phyloP scores from a whole-genome alignment of 1,139 yeast genomes.

The Zygoascus meyerae region DNA sequence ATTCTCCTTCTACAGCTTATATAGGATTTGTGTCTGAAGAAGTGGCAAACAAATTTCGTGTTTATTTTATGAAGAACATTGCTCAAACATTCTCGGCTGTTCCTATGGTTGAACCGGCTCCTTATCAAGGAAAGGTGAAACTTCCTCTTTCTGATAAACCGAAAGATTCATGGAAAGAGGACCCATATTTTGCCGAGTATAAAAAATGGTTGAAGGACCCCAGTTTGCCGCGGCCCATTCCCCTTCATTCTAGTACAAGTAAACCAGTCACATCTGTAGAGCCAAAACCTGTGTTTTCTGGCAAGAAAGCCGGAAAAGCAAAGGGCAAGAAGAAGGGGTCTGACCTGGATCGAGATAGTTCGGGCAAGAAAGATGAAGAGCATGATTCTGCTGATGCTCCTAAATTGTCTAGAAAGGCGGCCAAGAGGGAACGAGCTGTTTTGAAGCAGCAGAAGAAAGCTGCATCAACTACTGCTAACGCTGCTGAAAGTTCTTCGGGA shows the following conservation, averaged over 20 bases:
- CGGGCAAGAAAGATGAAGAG: too few species aligned
- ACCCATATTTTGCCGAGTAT: constrained; percentile 20
- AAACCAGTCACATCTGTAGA: neutral
- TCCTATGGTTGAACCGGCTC: constrained; percentile 24
- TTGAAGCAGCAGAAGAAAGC: too few species aligned
- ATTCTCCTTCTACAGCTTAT: constrained; percentile 21
- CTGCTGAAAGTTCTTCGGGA: too few species aligned
- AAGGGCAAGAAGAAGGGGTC: too few species aligned
- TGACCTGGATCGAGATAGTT: too few species aligned
- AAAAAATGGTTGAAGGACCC: constrained; percentile 7
- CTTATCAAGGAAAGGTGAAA: constrained; percentile 19
- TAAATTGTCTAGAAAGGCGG: too few species aligned
- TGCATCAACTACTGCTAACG: too few species aligned
- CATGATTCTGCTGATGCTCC: too few species aligned
- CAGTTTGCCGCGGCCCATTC: constrained; percentile 9
- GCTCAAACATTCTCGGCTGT: constrained; percentile 10
- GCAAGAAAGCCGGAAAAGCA: neutral
- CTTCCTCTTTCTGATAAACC: constrained; percentile 15
- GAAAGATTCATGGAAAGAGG: constrained; percentile 20
- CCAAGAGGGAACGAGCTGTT: too few species aligned
- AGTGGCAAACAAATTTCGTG: constrained; percentile 16
- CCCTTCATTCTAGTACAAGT: neutral
- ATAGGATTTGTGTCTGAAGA: constrained; percentile 16
- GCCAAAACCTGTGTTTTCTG: neutral
- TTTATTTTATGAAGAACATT: constrained; percentile 15